A percentile compares a stretch with the other conserved stretches of the same genome.
phyloP scores from a whole-genome alignment of 2,329 filamentous ascomycete species.

The Beauveria pseudobassiana region DNA sequence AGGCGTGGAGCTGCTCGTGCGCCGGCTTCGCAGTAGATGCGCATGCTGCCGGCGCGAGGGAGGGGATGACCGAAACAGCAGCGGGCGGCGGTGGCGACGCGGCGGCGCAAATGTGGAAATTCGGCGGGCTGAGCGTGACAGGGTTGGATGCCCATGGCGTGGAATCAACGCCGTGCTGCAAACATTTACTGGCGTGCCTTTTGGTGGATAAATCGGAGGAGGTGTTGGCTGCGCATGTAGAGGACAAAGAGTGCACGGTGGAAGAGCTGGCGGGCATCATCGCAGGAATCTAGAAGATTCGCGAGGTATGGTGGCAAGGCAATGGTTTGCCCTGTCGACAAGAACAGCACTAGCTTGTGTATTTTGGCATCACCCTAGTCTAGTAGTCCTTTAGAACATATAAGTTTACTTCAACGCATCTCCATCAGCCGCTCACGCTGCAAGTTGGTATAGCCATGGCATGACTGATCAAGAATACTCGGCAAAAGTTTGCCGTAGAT shows the following conservation, averaged over 20 bases:
- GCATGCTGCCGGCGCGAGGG: slow-evolving; percentile 36
- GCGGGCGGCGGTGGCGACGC: not conserved
- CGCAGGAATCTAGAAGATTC: slow-evolving; percentile 28
- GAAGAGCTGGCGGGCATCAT: slow-evolving; percentile 70
- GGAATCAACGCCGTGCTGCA: slow-evolving; percentile 57
- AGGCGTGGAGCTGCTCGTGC: slow-evolving; percentile 84
- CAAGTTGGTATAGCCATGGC: not conserved
- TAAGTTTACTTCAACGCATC: slow-evolving; percentile 8
- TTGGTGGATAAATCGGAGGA: slow-evolving; percentile 58
- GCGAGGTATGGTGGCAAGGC: not conserved
- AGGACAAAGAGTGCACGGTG: slow-evolving; percentile 44
- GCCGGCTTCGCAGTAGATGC: slow-evolving; percentile 72
- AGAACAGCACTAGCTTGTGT: not conserved
- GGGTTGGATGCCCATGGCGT: slow-evolving; percentile 24
- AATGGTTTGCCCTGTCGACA: not conserved
- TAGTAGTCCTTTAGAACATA: not conserved
- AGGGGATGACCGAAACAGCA: slow-evolving; percentile 2
- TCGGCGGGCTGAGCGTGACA: slow-evolving; percentile 41
- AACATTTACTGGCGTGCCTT: slow-evolving; percentile 81
- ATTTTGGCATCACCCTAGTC: not conserved
- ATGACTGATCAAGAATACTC: not conserved
- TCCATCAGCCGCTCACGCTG: not conserved
- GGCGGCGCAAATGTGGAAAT: slow-evolving; percentile 24
- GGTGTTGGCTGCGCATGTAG: slow-evolving; percentile 50
- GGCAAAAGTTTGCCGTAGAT: not conserved